A percentile compares a stretch with the other conserved stretches of the same genome.
Conservation (phyloP, 2,329 filamentous ascomycete species). For the Pseudogymnoascus sp. region DNA sequence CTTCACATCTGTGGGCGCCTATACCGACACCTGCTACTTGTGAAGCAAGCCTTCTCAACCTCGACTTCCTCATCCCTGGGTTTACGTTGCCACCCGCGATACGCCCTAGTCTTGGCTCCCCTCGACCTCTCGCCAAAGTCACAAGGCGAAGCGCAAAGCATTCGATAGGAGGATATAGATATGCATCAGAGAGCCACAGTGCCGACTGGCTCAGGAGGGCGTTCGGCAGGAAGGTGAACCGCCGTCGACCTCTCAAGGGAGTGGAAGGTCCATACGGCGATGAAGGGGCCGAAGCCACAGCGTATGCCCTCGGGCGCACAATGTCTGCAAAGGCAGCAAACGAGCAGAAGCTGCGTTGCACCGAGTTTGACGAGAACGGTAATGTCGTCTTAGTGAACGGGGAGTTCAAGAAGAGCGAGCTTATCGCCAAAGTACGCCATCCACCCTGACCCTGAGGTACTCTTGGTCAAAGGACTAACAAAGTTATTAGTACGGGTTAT, state of each 20-base stretch:
- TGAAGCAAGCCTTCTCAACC: slow-evolving; percentile 20
- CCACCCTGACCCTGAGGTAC: neutral
- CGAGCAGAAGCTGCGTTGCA: slow-evolving; percentile 81
- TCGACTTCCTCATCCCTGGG: slow-evolving; percentile 22
- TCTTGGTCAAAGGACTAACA: slow-evolving; percentile 13
- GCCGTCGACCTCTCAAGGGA: slow-evolving; percentile 36
- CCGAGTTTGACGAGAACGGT: slow-evolving; percentile 87
- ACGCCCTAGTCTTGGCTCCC: neutral
- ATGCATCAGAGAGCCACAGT: slow-evolving; percentile 14
- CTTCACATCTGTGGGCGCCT: slow-evolving; percentile 18
- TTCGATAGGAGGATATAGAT: slow-evolving; percentile 14
- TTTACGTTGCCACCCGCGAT: slow-evolving; percentile 1
- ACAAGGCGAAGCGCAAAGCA: slow-evolving; percentile 9
- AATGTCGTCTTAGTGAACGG: slow-evolving; percentile 88
- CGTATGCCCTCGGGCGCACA: slow-evolving; percentile 62
- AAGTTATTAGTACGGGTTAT: slow-evolving; percentile 64
- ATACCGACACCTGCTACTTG: slow-evolving; percentile 15
- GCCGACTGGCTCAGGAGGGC: slow-evolving; percentile 5
- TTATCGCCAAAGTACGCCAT: slow-evolving; percentile 73
- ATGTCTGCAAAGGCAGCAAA: slow-evolving; percentile 69
- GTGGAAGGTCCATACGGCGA: slow-evolving; percentile 51
- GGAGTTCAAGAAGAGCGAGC: slow-evolving; percentile 94
- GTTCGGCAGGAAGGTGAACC: slow-evolving; percentile 9
- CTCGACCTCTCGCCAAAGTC: neutral
- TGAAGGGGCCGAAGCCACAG: slow-evolving; percentile 48